phyloP scores from a whole-genome alignment of 495 filamentous ascomycete genomes.

The Aspergillus kassunensis region DNA sequence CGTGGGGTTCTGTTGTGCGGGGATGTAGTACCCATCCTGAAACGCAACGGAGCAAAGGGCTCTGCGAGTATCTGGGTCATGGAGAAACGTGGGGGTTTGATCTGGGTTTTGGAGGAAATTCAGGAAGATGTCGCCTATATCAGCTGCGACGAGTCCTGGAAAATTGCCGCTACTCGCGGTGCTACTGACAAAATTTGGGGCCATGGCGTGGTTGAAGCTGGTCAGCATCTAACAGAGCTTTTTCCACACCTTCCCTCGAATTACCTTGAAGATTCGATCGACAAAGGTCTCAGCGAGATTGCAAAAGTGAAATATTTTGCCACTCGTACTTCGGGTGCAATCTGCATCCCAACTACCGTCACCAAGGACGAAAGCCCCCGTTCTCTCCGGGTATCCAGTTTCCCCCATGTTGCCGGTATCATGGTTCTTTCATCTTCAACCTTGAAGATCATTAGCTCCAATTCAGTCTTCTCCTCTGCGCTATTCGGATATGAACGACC shows the following conservation, averaged over 20 bases:
- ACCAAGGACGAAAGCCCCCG: slow-evolving; percentile 59
- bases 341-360: slow-evolving; percentile 76
- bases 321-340: slow-evolving; percentile 64
- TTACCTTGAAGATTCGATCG: slow-evolving; percentile 56
- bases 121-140: slow-evolving; percentile 84
- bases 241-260: slow-evolving; percentile 79
- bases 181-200: slow-evolving; percentile 78
- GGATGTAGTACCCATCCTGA: slow-evolving; percentile 94
- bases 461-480: slow-evolving; percentile 87
- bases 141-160: slow-evolving; percentile 67
- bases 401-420: slow-evolving; percentile 95
- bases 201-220: slow-evolving; percentile 56
- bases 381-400: slow-evolving; percentile 80
- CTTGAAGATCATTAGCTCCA: slow-evolving; percentile 81
- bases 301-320: slow-evolving; percentile 72
- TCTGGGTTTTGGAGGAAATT: slow-evolving; percentile 98
- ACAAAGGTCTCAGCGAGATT: slow-evolving; percentile 66
- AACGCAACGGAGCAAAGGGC: slow-evolving; percentile 85
- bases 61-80: slow-evolving; percentile 97
- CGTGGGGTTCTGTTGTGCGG: slow-evolving; percentile 91
- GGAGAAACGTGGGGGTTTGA: slow-evolving; percentile 88
- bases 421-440: slow-evolving; percentile 77
- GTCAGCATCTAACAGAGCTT: slow-evolving; percentile 68
- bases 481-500: slow-evolving; percentile 84
- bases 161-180: slow-evolving; percentile 62